A percentile compares a stretch with the other conserved stretches of the same genome.
Conservation (phyloP, 2,329 filamentous ascomycete species). For the Trichoderma sp. region DNA sequence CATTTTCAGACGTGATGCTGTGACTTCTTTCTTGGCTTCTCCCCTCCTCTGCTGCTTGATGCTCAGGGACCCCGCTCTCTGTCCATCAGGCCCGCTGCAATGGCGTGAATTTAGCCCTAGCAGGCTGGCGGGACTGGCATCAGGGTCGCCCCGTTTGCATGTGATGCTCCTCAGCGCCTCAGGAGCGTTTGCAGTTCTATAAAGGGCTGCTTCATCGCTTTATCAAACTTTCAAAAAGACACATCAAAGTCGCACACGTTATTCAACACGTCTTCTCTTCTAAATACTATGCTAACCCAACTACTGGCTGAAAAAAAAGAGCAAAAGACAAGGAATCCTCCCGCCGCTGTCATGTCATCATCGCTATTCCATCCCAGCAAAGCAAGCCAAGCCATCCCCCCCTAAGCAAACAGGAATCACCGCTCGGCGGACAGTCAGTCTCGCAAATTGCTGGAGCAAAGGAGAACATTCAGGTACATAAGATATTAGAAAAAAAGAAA, state of each 20-base stretch:
- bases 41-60: not conserved
- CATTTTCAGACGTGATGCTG: no score
- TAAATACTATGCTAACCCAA: not conserved
- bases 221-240: not conserved
- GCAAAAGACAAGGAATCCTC: constrained; percentile 3
- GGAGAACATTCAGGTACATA: not conserved
- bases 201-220: not conserved
- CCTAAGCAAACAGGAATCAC: constrained; percentile 5
- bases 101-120: not conserved
- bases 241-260: not conserved
- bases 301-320: not conserved
- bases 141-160: constrained; percentile 8
- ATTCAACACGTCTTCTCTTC: not conserved
- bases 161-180: constrained; percentile 11
- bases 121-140: not conserved
- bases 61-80: no score
- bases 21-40: not conserved
- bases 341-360: constrained; percentile 12
- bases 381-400: not conserved
- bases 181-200: not conserved
- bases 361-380: constrained; percentile 11
- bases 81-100: no score
- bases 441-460: not conserved
- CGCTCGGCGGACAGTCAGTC: not conserved
- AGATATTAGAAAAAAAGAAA: constrained; percentile 2